Conservation (phyloP, 2,329 filamentous ascomycete species). For the Penicillium sp. region DNA sequence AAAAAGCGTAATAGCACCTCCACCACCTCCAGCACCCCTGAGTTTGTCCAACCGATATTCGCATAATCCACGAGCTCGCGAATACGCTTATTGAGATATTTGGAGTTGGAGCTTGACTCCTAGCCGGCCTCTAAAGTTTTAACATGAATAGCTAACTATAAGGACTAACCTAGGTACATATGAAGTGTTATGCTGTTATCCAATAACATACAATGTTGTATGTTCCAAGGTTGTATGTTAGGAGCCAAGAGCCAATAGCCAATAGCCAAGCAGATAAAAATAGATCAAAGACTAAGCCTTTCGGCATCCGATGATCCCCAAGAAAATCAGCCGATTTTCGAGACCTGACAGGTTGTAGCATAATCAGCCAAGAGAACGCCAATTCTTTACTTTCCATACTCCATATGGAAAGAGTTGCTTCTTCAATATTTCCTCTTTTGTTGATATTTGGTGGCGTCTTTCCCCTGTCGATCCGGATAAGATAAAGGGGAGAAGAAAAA, state of each 20-base stretch:
- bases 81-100: too few relatives aligned
- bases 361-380: neutral
- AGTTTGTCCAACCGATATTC: too few relatives aligned
- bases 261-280: conserved; percentile 5
- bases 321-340: neutral
- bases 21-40: too few relatives aligned
- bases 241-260: too few relatives aligned
- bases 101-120: too few relatives aligned
- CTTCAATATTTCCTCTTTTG: neutral
- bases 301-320: neutral
- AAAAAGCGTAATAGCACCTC: too few relatives aligned
- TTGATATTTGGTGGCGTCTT: conserved; percentile 8
- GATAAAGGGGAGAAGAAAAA: conserved; percentile 13
- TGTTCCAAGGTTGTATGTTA: neutral
- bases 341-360: neutral
- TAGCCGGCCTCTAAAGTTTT: too few relatives aligned
- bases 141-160: too few relatives aligned
- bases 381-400: neutral
- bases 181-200: too few relatives aligned
- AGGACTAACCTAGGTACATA: too few relatives aligned
- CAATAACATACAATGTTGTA: too few relatives aligned
- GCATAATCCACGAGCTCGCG: too few relatives aligned
- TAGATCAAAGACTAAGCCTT: conserved; percentile 7
- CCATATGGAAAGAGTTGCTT: neutral
- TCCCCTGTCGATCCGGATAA: conserved; percentile 20